phyloP scores from a whole-genome alignment of 257 asterid species.

The Striga asiatica region DNA sequence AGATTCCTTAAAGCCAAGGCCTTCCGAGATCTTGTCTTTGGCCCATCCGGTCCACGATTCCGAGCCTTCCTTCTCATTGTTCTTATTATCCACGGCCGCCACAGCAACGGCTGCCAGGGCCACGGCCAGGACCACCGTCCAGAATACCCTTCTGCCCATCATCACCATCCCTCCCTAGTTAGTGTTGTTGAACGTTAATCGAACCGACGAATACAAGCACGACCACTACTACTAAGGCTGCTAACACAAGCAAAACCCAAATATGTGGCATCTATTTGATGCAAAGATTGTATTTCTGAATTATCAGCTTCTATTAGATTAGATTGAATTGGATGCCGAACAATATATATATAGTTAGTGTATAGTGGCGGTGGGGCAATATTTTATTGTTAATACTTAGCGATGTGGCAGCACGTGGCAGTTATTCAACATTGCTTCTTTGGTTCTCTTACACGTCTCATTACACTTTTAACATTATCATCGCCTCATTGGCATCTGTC shows the following conservation, averaged over 20 bases:
- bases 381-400: too few relatives aligned
- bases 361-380: too few relatives aligned
- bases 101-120: background rate
- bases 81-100: background rate
- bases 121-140: background rate
- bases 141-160: background rate
- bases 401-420: too few relatives aligned
- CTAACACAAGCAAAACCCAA: conserved; percentile 22
- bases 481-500: too few relatives aligned
- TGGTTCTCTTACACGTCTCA: too few relatives aligned
- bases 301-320: too few relatives aligned
- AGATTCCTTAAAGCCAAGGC: conserved; percentile 22
- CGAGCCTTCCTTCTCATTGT: conserved; percentile 9
- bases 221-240: conserved; percentile 18
- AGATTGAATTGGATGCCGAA: too few relatives aligned
- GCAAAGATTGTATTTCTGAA: too few relatives aligned
- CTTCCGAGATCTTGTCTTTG: conserved; percentile 39
- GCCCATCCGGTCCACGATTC: conserved; percentile 68
- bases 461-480: too few relatives aligned
- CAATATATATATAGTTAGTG: too few relatives aligned
- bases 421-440: too few relatives aligned
- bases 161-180: background rate
- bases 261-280: background rate
- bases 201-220: conserved; percentile 1
- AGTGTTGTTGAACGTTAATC: background rate